phyloP scores from a whole-genome alignment of 345 rosid species.

The Psidium friedrichsthalianum region DNA sequence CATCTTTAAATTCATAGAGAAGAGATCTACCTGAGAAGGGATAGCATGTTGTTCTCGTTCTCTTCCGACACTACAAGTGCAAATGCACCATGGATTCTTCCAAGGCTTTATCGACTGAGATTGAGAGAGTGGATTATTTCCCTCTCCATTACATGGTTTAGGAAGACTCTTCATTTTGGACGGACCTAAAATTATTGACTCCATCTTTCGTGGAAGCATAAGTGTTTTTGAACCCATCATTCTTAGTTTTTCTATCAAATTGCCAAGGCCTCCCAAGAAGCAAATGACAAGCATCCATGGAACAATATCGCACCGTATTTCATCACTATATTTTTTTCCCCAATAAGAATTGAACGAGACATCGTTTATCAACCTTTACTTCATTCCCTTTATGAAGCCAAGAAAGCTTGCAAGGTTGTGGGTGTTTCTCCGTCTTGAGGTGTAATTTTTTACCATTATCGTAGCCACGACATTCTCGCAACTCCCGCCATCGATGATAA shows the following conservation, averaged over 20 bases:
- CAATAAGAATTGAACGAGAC: too few relatives aligned
- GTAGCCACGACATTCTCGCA: too few relatives aligned
- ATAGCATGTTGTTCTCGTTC: background rate
- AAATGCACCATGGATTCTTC: background rate
- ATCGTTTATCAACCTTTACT: too few relatives aligned
- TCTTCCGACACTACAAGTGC: background rate
- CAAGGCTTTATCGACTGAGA: background rate
- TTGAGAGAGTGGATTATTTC: background rate
- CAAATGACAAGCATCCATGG: too few relatives aligned
- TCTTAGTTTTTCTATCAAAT: background rate
- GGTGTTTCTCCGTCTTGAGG: too few relatives aligned
- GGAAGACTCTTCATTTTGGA: background rate
- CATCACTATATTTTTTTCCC: too few relatives aligned
- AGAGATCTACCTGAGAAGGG: background rate
- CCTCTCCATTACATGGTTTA: background rate
- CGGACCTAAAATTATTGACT: background rate
- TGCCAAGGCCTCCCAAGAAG: background rate
- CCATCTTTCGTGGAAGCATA: background rate
- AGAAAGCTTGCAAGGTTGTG: too few relatives aligned
- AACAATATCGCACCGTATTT: too few relatives aligned
- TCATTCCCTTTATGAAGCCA: too few relatives aligned
- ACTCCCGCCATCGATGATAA: too few relatives aligned
- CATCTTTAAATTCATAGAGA: too few relatives aligned
- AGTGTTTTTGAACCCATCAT: background rate
- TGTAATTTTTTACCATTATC: too few relatives aligned